Evolutionary conservation across 1,139 yeast species (phyloP).

Genomic region (Trichomonascaceae sp.): DNA sequence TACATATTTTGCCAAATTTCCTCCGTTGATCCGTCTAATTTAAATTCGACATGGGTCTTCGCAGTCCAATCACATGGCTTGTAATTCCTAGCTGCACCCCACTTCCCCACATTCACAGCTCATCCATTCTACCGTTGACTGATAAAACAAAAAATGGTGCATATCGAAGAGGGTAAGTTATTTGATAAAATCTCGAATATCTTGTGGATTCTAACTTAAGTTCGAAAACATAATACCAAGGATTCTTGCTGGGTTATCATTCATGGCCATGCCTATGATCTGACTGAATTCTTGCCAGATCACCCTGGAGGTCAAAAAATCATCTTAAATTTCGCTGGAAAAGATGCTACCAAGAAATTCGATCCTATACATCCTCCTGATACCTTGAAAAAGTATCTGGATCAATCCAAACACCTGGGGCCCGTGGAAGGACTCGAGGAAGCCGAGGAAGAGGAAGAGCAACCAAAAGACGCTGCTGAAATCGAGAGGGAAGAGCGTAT

Average conservation of each 20-base stretch:
- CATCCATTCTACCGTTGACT: not conserved
- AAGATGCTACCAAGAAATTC: constrained; percentile 83
- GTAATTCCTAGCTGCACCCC: not conserved
- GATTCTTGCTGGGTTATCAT: constrained; percentile 85
- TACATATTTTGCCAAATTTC: not conserved
- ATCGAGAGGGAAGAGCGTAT: constrained; percentile 31
- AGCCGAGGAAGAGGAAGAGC: constrained; percentile 25
- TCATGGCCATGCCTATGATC: constrained; percentile 76
- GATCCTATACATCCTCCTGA: constrained; percentile 84
- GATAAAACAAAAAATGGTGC: constrained; percentile 14
- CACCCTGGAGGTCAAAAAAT: constrained; percentile 90
- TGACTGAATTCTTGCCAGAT: constrained; percentile 65
- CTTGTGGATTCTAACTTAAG: constrained; percentile 33
- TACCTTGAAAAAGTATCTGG: constrained; percentile 52
- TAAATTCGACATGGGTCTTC: not conserved
- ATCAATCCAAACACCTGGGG: constrained; percentile 43
- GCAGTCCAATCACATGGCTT: not conserved
- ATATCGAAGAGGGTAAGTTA: constrained; percentile 17
- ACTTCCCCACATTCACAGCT: not conserved
- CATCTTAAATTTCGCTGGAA: constrained; percentile 74
- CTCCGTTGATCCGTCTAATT: not conserved
- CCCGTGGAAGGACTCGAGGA: constrained; percentile 33
- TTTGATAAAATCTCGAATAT: not conserved
- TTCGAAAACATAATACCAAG: constrained; percentile 54
- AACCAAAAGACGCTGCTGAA: constrained; percentile 31